A percentile compares a stretch with the other conserved stretches of the same genome.
These are phyloP conservation scores for maize (Zea mays) DNA, from an alignment of 176 grass and related monocot species.

Conservation along the genomic window Zm-B73-REFERENCE-NAM-5.0 NC_050104.1:12409501-12410000, in stretches of 20 bases:
- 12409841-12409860: constrained; percentile 80
- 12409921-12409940: background rate
- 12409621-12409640: constrained; percentile 73
- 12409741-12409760: background rate
- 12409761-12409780: background rate
- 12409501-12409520: constrained; percentile 69
- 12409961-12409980: background rate
- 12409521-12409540: constrained; percentile 62
- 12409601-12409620: constrained; percentile 39
- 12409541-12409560: constrained; percentile 66
- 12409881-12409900: constrained; percentile 19
- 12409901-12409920: background rate
- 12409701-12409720: background rate
- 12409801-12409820: constrained; percentile 79
- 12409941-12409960: background rate
- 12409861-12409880: constrained; percentile 57
- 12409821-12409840: constrained; percentile 71
- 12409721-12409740: background rate
- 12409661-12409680: constrained; percentile 43
- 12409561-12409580: constrained; percentile 68
- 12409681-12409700: background rate
- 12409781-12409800: constrained; percentile 58
- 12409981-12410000: background rate
- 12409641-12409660: constrained; percentile 66
- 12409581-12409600: constrained; percentile 58